Evolutionary conservation across 2,329 filamentous ascomycete genomes (phyloP).

Genomic region (Ascochyta koolunga): DNA sequence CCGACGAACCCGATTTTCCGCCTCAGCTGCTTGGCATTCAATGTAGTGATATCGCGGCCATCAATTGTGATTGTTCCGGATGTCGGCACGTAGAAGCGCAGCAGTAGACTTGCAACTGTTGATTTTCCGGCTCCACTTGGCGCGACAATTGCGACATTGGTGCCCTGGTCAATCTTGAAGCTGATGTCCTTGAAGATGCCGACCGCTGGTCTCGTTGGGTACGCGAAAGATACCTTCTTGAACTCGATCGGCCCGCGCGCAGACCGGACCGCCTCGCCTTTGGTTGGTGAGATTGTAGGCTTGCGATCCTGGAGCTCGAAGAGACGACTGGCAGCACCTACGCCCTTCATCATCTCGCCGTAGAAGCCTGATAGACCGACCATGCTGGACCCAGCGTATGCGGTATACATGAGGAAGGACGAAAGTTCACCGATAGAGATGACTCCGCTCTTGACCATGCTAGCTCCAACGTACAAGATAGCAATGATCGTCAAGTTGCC

Average conservation of each 20-base stretch:
- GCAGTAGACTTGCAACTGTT: conserved; percentile 87
- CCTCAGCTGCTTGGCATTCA: conserved; percentile 93
- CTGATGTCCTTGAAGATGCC: conserved; percentile 86
- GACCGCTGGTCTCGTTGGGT: conserved; percentile 91
- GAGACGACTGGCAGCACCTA: conserved; percentile 91
- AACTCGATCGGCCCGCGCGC: conserved; percentile 91
- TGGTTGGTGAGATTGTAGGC: conserved; percentile 85
- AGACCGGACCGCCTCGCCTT: conserved; percentile 77
- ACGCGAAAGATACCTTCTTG: conserved; percentile 83
- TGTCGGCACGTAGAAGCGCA: conserved; percentile 89
- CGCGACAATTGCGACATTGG: conserved; percentile 94
- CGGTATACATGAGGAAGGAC: conserved; percentile 98
- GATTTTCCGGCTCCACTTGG: conserved; percentile 96
- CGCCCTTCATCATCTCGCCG: conserved; percentile 98
- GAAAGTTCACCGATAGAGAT: conserved; percentile 93
- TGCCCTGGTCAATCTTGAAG: conserved; percentile 91
- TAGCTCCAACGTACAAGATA: conserved; percentile 86
- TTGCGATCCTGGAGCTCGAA: conserved; percentile 94
- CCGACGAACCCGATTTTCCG: conserved; percentile 93
- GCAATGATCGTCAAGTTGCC: conserved; percentile 96
- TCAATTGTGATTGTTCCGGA: conserved; percentile 80
- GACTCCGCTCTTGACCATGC: conserved; percentile 82
- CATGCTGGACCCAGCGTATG: conserved; percentile 82
- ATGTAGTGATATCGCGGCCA: conserved; percentile 77
- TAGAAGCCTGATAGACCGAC: conserved; percentile 97